Evolutionary conservation across 306 rosid genomes (phyloP).

Genomic region (Elaeagnus macrophylla): DNA sequence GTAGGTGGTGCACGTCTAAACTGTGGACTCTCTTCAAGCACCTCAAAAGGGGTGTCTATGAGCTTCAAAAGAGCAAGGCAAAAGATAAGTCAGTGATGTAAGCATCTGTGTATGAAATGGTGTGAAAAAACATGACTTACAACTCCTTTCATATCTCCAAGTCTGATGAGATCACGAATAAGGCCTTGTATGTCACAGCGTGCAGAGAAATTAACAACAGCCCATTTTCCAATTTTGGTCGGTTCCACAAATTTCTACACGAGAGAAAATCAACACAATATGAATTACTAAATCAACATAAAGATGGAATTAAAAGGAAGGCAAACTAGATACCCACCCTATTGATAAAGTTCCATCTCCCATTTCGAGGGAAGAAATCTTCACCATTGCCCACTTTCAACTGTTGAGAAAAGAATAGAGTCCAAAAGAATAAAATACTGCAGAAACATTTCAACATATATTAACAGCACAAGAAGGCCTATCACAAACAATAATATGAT

Average conservation of each 20-base stretch:
- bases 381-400: slow-evolving; percentile 76
- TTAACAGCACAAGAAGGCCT: background rate
- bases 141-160: slow-evolving; percentile 68
- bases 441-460: background rate
- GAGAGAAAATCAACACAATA: slow-evolving; percentile 3
- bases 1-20: slow-evolving; percentile 65
- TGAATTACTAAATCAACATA: background rate
- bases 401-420: slow-evolving; percentile 20
- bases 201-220: slow-evolving; percentile 74
- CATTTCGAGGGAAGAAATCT: slow-evolving; percentile 76
- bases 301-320: background rate
- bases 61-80: slow-evolving; percentile 25
- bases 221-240: slow-evolving; percentile 56
- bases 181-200: slow-evolving; percentile 62
- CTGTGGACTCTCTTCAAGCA: slow-evolving; percentile 53
- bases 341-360: slow-evolving; percentile 84
- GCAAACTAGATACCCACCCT: slow-evolving; percentile 38
- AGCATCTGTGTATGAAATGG: background rate
- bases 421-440: background rate
- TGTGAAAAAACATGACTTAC: slow-evolving; percentile 35
- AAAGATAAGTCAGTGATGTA: background rate
- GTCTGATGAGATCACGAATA: slow-evolving; percentile 50
- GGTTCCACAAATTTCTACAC: slow-evolving; percentile 64
- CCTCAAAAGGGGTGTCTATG: slow-evolving; percentile 43
- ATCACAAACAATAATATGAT: background rate